A percentile compares a stretch with the other conserved stretches of the same genome.
Conservation (phyloP, 2,329 filamentous ascomycete species). For the Cryphonectria radicalis region DNA sequence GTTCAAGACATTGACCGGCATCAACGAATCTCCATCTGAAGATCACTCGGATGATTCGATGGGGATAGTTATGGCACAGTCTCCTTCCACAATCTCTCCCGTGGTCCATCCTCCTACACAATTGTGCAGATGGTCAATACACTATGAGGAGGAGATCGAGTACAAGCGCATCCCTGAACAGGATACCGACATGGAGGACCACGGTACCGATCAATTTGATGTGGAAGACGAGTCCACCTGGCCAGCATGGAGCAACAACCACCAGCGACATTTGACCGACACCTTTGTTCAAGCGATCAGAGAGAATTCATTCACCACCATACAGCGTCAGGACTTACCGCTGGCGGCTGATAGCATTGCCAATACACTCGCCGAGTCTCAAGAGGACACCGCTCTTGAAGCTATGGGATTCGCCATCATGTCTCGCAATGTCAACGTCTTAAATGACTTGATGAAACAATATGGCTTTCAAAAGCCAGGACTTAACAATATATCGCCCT, state of each 20-base stretch:
- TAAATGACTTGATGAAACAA: accelerated
- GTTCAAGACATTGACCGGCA: conserved; percentile 26
- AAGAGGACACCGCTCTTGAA: background rate
- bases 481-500: background rate
- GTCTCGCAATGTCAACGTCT: background rate
- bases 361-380: background rate
- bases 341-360: background rate
- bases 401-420: conserved; percentile 16
- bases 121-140: conserved; percentile 16
- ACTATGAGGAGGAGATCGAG: accelerated
- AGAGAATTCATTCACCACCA: background rate
- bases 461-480: accelerated
- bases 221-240: conserved; percentile 16
- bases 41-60: background rate
- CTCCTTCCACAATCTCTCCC: background rate
- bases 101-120: conserved; percentile 6
- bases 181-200: background rate
- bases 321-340: background rate
- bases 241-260: background rate
- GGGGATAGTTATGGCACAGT: background rate
- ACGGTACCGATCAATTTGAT: background rate
- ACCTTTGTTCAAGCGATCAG: background rate
- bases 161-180: background rate
- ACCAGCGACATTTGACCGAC: background rate
- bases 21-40: background rate